These are phyloP conservation scores for Hanseniaspora occidentalis DNA, from an alignment of 805 yeast species.

Conservation along the genomic window DNA sequence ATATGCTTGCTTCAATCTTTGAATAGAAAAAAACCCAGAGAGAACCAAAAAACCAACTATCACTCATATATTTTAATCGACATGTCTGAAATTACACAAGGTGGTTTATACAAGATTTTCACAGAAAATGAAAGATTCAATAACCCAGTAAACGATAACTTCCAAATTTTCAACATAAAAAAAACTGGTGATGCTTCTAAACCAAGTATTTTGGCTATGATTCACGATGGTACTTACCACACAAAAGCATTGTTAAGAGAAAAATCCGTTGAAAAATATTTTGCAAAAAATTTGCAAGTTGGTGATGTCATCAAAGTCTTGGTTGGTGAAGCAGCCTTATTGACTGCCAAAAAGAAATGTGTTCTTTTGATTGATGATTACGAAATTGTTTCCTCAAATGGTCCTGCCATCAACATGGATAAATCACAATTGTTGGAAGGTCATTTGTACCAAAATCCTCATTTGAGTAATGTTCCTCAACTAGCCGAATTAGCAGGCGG, in stretches of 20 bases:
- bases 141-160: constrained; percentile 21
- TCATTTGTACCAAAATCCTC: constrained; percentile 45
- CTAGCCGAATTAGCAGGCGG: background rate
- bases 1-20: too few species aligned
- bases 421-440: constrained; percentile 35
- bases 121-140: constrained; percentile 19
- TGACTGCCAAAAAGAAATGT: constrained; percentile 30
- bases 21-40: too few species aligned
- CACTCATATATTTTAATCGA: constrained; percentile 9
- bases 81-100: constrained; percentile 13
- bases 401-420: constrained; percentile 25
- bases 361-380: constrained; percentile 36
- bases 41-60: background rate
- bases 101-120: constrained; percentile 20
- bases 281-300: constrained; percentile 34
- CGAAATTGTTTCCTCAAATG: constrained; percentile 28
- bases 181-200: constrained; percentile 20
- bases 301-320: constrained; percentile 23
- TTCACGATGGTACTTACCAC: constrained; percentile 39
- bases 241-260: constrained; percentile 44
- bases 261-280: constrained; percentile 31
- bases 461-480: constrained; percentile 1
- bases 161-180: constrained; percentile 21
- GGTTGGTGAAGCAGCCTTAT: constrained; percentile 22
- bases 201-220: constrained; percentile 23